phyloP scores from a whole-genome alignment of 495 filamentous ascomycete species.

The Penicillium ucsense region DNA sequence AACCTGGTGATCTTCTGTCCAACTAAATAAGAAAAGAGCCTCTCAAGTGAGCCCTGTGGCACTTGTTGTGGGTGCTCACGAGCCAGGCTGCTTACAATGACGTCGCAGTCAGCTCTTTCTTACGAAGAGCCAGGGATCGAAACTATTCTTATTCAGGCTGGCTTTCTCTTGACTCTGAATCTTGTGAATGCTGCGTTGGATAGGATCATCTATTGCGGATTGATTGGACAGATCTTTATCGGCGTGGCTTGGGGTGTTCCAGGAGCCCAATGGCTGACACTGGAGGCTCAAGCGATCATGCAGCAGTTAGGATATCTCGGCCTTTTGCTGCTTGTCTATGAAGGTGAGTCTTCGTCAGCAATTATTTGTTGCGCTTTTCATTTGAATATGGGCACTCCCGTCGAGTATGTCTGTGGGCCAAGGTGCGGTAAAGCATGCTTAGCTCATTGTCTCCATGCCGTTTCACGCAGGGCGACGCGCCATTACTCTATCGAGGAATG shows the following conservation, averaged over 20 bases:
- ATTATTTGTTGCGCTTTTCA: background rate
- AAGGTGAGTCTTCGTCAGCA: slow-evolving; percentile 31
- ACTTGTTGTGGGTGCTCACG: too few relatives aligned
- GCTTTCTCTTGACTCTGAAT: slow-evolving; percentile 60
- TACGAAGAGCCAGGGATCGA: slow-evolving; percentile 53
- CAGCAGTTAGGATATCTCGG: slow-evolving; percentile 70
- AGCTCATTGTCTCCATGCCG: too few relatives aligned
- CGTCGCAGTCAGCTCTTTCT: slow-evolving; percentile 4
- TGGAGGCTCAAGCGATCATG: slow-evolving; percentile 42
- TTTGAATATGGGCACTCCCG: too few relatives aligned
- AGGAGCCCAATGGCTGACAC: slow-evolving; percentile 42
- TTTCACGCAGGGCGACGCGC: background rate
- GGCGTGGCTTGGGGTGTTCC: slow-evolving; percentile 63
- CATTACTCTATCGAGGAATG: background rate
- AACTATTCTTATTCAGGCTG: slow-evolving; percentile 49
- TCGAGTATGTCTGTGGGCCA: background rate
- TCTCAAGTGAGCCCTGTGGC: too few relatives aligned
- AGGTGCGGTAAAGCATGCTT: background rate
- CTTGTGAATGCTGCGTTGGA: slow-evolving; percentile 48
- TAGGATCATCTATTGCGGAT: slow-evolving; percentile 54
- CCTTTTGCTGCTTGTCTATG: slow-evolving; percentile 63
- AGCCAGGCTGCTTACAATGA: background rate
- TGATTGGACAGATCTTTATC: slow-evolving; percentile 66
- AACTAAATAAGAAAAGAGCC: too few relatives aligned
- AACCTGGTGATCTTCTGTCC: too few relatives aligned